These are phyloP conservation scores for Vitis cinerea DNA, from an alignment of 164 flowering plant species.

Conservation along the genomic window DNA sequence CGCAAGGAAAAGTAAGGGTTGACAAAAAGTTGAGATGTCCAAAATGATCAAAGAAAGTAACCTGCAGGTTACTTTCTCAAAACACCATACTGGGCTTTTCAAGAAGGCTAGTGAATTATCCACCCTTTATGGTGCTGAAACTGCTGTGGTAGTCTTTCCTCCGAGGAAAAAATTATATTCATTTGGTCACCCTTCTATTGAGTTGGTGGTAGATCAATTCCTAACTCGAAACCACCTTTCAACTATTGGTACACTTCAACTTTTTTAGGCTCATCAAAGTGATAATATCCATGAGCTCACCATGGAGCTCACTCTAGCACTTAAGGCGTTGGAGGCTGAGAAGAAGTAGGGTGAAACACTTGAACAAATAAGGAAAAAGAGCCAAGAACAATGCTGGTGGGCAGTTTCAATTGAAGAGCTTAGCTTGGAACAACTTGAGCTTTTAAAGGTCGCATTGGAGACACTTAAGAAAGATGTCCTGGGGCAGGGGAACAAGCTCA, in stretches of 20 bases:
- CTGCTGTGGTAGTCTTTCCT: slow-evolving; percentile 64
- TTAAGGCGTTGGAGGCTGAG: slow-evolving; percentile 46
- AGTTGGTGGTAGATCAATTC: slow-evolving; percentile 42
- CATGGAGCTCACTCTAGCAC: slow-evolving; percentile 31
- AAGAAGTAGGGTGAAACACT: slow-evolving; percentile 39
- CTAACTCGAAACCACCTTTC: slow-evolving; percentile 11
- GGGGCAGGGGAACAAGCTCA: slow-evolving; percentile 15
- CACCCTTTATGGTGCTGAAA: slow-evolving; percentile 66
- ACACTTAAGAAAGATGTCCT: slow-evolving; percentile 36
- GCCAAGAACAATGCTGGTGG: slow-evolving; percentile 45
- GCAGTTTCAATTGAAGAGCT: slow-evolving; percentile 46
- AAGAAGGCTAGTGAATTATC: slow-evolving; percentile 80
- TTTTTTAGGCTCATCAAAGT: slow-evolving; percentile 27
- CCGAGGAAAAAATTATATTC: slow-evolving; percentile 66
- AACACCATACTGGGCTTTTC: slow-evolving; percentile 67
- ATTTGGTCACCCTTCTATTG: slow-evolving; percentile 63
- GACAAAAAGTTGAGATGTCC: slow-evolving; percentile 59
- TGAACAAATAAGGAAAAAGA: slow-evolving; percentile 14
- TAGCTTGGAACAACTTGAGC: slow-evolving; percentile 32
- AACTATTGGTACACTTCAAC: not conserved
- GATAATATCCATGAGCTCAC: slow-evolving; percentile 41
- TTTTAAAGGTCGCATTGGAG: slow-evolving; percentile 35
- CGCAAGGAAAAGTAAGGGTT: slow-evolving; percentile 43
- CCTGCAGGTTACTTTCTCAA: slow-evolving; percentile 73
- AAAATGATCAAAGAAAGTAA: slow-evolving; percentile 37